These are phyloP conservation scores for Aspergillus saccharolyticus DNA, from an alignment of 495 filamentous ascomycete genomes.

Conservation along the genomic window DNA sequence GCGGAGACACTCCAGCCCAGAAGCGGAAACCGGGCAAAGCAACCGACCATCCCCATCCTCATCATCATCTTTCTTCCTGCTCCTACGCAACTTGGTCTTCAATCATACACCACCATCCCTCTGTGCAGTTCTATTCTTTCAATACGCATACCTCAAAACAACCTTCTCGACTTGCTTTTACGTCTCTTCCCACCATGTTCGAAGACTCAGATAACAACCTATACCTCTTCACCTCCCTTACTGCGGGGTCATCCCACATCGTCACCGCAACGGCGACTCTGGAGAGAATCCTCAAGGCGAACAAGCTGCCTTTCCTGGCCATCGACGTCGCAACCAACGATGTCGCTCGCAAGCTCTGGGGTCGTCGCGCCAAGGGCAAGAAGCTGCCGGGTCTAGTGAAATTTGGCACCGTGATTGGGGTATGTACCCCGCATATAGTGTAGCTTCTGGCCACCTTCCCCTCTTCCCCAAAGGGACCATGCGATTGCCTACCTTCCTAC, in stretches of 20 bases:
- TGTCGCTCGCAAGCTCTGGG: conserved; percentile 85
- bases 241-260: conserved; percentile 96
- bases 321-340: conserved; percentile 92
- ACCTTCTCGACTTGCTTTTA: neutral
- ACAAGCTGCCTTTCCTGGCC: conserved; percentile 86
- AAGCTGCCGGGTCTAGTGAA: conserved; percentile 89
- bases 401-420: conserved; percentile 78
- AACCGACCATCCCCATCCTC: neutral
- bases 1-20: neutral
- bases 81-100: too few relatives aligned
- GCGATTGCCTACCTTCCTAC: neutral
- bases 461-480: neutral
- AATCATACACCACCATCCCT: neutral
- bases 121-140: neutral
- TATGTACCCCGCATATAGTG: conserved; percentile 51
- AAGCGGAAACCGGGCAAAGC: neutral
- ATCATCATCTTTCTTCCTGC: neutral
- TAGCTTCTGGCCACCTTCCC: neutral
- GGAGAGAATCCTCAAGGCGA: conserved; percentile 93
- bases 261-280: conserved; percentile 92
- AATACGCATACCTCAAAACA: neutral
- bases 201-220: conserved; percentile 62
- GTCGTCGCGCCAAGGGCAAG: conserved; percentile 68
- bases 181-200: neutral
- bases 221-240: conserved; percentile 91